Evolutionary conservation across 805 yeast species (phyloP).

Genomic region (Yarrowia keelungensis): DNA sequence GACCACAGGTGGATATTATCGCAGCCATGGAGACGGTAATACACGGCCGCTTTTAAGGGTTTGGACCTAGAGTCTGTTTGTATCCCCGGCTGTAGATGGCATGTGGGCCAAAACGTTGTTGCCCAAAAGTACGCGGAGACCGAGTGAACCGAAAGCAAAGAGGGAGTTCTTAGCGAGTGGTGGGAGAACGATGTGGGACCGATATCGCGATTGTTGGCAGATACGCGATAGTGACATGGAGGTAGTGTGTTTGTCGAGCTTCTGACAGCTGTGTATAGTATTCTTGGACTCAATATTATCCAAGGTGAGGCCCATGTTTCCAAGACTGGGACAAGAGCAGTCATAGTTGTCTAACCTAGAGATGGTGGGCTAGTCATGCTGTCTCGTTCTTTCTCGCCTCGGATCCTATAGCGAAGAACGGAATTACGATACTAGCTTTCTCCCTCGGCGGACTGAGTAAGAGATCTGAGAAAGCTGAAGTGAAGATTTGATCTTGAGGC

Average conservation of each 20-base stretch:
- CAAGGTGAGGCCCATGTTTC: neutral
- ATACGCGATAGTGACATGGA: no score
- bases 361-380: neutral
- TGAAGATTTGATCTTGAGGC: no score
- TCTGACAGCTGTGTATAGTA: no score
- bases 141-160: conserved; percentile 16
- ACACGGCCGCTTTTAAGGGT: conserved; percentile 1
- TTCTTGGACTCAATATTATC: no score
- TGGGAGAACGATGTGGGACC: no score
- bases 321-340: neutral
- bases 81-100: conserved; percentile 32
- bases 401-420: neutral
- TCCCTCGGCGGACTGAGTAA: conserved; percentile 4
- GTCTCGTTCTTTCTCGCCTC: neutral
- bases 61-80: conserved; percentile 18
- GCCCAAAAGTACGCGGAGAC: conserved; percentile 3
- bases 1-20: neutral
- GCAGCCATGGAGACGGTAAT: neutral
- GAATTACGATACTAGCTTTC: neutral
- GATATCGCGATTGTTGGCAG: no score
- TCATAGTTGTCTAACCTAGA: neutral
- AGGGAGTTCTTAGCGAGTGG: conserved; percentile 36
- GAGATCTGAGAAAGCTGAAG: no score
- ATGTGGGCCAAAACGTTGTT: conserved; percentile 29
- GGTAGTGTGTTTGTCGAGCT: no score